Conservation (phyloP, 495 filamentous ascomycete genomes). For the Saxophila tyrrhenica region DNA sequence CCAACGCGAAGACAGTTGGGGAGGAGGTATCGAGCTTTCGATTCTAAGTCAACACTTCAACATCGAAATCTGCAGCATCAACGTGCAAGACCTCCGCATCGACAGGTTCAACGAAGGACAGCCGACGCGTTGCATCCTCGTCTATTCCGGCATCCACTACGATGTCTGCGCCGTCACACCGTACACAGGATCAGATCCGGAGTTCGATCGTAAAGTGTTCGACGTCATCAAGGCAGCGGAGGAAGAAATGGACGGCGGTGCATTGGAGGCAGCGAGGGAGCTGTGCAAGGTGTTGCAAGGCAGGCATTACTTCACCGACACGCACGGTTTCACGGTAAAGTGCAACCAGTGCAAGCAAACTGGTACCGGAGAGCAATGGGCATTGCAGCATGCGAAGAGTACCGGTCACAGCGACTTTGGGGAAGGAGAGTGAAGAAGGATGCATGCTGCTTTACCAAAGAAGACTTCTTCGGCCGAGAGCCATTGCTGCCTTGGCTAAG, state of each 20-base stretch:
- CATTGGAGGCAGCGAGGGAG: slow-evolving; percentile 57
- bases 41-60: slow-evolving; percentile 78
- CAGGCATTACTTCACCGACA: slow-evolving; percentile 85
- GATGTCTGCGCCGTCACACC: slow-evolving; percentile 40
- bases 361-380: slow-evolving; percentile 63
- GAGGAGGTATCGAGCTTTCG: slow-evolving; percentile 79
- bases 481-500: too few relatives aligned
- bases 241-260: slow-evolving; percentile 44
- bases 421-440: slow-evolving; percentile 28
- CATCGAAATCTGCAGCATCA: slow-evolving; percentile 76
- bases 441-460: neutral
- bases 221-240: slow-evolving; percentile 32
- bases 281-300: slow-evolving; percentile 59
- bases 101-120: slow-evolving; percentile 76
- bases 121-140: slow-evolving; percentile 60
- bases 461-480: neutral
- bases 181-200: slow-evolving; percentile 45
- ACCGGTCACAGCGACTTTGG: slow-evolving; percentile 65
- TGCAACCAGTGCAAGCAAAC: slow-evolving; percentile 66
- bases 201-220: slow-evolving; percentile 73
- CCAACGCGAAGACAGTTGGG: slow-evolving; percentile 70
- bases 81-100: slow-evolving; percentile 55
- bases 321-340: slow-evolving; percentile 64
- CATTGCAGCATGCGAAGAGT: slow-evolving; percentile 51
- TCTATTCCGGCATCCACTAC: slow-evolving; percentile 94